Evolutionary conservation across 2,329 filamentous ascomycete species (phyloP).

Genomic region (Zymoseptoria pseudotritici): DNA sequence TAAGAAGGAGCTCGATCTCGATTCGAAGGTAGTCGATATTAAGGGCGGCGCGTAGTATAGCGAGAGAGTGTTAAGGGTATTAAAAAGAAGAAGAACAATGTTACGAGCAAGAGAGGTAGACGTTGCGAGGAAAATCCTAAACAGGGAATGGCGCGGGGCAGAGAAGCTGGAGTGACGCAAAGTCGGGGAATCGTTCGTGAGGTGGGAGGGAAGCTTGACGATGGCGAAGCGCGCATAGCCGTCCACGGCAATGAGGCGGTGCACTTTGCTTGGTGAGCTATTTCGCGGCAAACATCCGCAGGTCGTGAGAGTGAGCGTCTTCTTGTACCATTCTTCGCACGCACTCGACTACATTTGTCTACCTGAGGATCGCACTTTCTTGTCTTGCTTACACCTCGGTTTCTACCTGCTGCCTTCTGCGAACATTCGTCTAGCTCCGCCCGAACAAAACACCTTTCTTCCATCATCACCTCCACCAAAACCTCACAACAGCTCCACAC

Average conservation of each 20-base stretch:
- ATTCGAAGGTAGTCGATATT: too few relatives aligned
- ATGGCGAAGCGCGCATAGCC: background rate
- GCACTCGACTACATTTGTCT: background rate
- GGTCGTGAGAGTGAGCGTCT: background rate
- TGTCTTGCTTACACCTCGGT: background rate
- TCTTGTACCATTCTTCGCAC: background rate
- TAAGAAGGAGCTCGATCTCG: too few relatives aligned
- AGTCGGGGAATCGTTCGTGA: background rate
- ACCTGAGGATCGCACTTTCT: background rate
- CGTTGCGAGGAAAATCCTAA: background rate
- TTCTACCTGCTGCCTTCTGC: background rate
- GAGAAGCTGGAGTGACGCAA: background rate
- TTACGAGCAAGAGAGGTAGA: too few relatives aligned
- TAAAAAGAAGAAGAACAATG: too few relatives aligned
- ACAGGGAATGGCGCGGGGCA: background rate
- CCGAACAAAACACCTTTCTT: background rate
- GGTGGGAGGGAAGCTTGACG: too few relatives aligned
- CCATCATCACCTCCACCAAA: background rate
- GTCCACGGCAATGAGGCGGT: background rate
- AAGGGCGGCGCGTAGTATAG: too few relatives aligned
- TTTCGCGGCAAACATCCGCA: background rate
- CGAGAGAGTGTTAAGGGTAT: too few relatives aligned
- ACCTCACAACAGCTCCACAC: background rate
- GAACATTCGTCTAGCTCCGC: background rate
- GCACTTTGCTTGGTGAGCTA: background rate